Base-by-base conservation (phyloP, 2,329 filamentous ascomycete genomes). In the Monilinia vaccinii-corymbosi region DNA sequence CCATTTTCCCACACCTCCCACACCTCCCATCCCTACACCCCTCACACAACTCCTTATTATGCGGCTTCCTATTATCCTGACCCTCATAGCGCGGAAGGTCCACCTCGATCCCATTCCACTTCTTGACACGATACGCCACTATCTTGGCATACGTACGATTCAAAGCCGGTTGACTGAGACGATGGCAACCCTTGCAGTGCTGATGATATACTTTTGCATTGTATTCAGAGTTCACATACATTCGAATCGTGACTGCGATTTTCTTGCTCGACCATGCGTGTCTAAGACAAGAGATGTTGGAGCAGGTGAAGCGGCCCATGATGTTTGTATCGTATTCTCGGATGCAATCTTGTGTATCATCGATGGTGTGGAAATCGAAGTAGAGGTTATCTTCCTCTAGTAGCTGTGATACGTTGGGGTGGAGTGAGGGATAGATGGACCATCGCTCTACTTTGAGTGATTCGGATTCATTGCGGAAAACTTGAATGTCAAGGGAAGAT, bases 201-300 rank as follows among this genome's bases (percentile, higher is more conserved):
- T 77, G 75, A 63, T 75, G 68, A 64, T 77, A 78, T 47, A 78
- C 75, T 60, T 73, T 67, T 48, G 74, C 75, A 64, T 78, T 78
- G 63, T 78, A 78, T 67, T 65, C 65, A 42, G 65, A 14, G 18
- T 59, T 65, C 4, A 63, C 47, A 65, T 77, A 78, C 65, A 74
- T 68, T 25, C 75, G 71, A 47, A 78, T 76, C 0, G 71, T 75
- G 45, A 77, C 74, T 23, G 75, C 72, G 58, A 77, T 73, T 63
- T 62, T 69, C 61, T 71, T 74, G 70, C 75, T 77, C 21, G 66
- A 64, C 75, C 75, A 77, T 52, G 70, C 73, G 8, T 28, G 60
- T 1, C 65, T 61, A 3, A 3, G 11, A 62, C 75, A 78, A 21
- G 34, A 28, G 16, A 23, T 4, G 56, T 75, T 77, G 14, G 28